Percentiles rank a stretch among this genome's conserved stretches.
phyloP scores from a whole-genome alignment of 495 filamentous ascomycete genomes.

The Podospora australis region DNA sequence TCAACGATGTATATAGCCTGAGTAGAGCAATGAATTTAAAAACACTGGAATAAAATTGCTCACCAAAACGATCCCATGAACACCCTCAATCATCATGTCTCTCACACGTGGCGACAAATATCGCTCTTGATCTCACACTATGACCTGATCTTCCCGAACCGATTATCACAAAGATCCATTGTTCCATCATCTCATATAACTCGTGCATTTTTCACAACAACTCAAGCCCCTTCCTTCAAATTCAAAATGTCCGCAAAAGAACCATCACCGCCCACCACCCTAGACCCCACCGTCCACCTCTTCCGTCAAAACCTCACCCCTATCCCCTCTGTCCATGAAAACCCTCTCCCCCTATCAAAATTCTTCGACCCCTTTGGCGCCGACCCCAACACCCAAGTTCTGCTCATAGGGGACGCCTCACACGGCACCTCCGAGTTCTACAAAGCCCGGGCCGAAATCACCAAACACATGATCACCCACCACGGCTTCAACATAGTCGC shows the following conservation, averaged over 20 bases:
- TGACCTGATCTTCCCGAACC: no score
- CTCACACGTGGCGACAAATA: no score
- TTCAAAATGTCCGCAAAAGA: constrained; percentile 5
- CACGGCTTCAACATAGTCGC: constrained; percentile 54
- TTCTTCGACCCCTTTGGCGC: constrained; percentile 1
- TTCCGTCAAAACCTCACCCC: constrained; percentile 6
- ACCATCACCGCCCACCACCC: background rate
- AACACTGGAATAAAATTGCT: no score
- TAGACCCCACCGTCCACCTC: constrained; percentile 5
- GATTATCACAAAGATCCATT: no score
- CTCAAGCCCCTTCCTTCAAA: background rate
- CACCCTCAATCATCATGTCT: no score
- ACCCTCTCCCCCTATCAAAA: background rate
- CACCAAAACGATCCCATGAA: no score
- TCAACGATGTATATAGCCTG: no score
- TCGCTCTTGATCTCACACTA: no score
- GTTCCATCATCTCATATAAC: no score
- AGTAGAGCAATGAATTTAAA: no score
- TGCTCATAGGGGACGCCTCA: constrained; percentile 52
- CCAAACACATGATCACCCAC: constrained; percentile 44
- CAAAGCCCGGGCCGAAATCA: constrained; percentile 48
- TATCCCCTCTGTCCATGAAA: constrained; percentile 2
- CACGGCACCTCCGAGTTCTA: constrained; percentile 59
- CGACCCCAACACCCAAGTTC: constrained; percentile 25
- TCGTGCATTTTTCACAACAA: no score